Evolutionary conservation across 2,329 filamentous ascomycete species (phyloP), one percentile per base, ranked within the genome.

Genomic region (Alternaria novae-zelandiae): DNA sequence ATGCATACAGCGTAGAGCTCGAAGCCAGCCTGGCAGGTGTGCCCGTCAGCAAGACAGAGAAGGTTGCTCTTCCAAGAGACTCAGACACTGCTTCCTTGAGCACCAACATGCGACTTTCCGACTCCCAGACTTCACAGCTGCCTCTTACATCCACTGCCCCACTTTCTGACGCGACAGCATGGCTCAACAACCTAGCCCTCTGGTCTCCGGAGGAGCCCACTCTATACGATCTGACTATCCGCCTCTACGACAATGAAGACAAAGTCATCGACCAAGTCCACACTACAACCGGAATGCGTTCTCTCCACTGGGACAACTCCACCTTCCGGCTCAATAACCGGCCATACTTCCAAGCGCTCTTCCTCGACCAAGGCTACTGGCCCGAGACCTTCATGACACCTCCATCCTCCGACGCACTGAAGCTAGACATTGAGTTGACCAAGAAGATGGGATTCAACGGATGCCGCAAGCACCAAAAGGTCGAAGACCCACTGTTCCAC

Each of bases 361-460:
- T 84, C 53, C 82, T 90, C 11, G 88, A 89, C 74, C 87, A 89
- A 75, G 87, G 88, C 45, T 89, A 89, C 79, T 89, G 88, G 88
- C 86, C 86, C 1, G 80, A 84, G 4, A 88, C 87, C 0, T 84
- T 88, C 65, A 83, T 89, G 80, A 89, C 88, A 5, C 87, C 87
- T 1, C 86, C 87, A 0, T 81, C 81, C 0, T 75, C 80, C 0
- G 77, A 83, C 8, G 81, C 80, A 4, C 74, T 88, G 15, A 83
- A 82, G 64, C 57, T 68, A 0, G 87, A 89, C 68, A 88, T 89
- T 62, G 81, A 85, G 62, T 80, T 88, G 3, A 78, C 83, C 17
- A 89, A 89, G 78, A 81, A 80, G 17, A 88, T 89, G 86, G 88
- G 88, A 9, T 87, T 89, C 80, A 89, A 89, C 71, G 88, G 87